Evolutionary conservation across 2,329 filamentous ascomycete genomes (phyloP).

Genomic region (Diplodia mutila): DNA sequence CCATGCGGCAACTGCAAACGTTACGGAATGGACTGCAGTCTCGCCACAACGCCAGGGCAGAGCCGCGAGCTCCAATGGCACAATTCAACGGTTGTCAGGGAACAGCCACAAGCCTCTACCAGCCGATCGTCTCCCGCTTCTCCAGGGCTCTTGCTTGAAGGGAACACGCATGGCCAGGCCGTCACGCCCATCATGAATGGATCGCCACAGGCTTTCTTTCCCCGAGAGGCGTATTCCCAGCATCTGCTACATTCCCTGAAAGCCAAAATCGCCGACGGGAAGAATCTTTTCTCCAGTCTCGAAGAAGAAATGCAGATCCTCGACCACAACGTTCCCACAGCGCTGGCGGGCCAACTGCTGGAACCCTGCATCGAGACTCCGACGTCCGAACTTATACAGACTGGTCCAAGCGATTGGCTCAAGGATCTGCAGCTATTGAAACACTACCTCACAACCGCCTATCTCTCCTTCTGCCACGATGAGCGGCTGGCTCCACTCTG

Average conservation of each 20-base stretch:
- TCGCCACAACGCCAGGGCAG: neutral
- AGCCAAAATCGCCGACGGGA: neutral
- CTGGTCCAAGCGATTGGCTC: neutral
- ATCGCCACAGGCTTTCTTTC: neutral
- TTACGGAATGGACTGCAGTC: neutral
- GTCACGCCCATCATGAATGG: neutral
- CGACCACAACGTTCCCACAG: neutral
- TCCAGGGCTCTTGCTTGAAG: too few species aligned
- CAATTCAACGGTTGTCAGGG: neutral
- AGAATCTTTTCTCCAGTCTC: neutral
- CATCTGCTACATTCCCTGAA: neutral
- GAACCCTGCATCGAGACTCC: neutral
- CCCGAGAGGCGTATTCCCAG: neutral
- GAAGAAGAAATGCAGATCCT: neutral
- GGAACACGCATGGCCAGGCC: too few species aligned
- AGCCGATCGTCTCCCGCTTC: too few species aligned
- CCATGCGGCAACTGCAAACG: slow-evolving; percentile 2
- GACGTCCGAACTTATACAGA: neutral
- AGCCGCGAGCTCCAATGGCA: neutral
- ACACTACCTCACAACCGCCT: neutral
- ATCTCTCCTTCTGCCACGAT: slow-evolving; percentile 1
- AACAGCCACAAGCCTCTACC: neutral
- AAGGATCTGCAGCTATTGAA: neutral
- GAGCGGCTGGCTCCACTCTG: neutral
- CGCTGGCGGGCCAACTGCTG: neutral